phyloP scores from a whole-genome alignment of 805 yeast species.

The Saccharomycopsis fibuligera region DNA sequence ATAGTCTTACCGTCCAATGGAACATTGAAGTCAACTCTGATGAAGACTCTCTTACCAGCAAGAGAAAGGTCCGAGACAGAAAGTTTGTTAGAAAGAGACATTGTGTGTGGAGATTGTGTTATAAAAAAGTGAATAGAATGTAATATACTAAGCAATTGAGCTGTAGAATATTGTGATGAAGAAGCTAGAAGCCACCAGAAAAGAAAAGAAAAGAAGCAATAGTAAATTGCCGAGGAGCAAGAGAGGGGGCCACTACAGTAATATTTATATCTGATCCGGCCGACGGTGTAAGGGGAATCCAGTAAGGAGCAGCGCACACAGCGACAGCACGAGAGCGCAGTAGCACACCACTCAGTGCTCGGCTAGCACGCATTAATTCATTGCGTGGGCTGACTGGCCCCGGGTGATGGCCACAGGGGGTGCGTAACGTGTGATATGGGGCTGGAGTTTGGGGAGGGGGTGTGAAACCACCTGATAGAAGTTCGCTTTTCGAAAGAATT shows the following conservation, averaged over 20 bases:
- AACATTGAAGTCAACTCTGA: constrained; percentile 95
- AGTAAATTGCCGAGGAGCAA: no score
- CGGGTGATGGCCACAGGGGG: no score
- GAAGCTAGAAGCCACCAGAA: background rate
- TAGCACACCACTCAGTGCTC: background rate
- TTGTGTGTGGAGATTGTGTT: constrained; percentile 26
- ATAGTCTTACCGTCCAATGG: constrained; percentile 93
- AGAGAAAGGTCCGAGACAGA: constrained; percentile 87
- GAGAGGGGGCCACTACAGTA: no score
- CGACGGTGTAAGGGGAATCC: no score
- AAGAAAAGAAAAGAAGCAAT: background rate
- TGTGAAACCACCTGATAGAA: no score
- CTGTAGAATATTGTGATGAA: background rate
- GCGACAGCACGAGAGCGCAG: no score
- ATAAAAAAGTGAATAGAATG: background rate
- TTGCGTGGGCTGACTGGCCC: background rate
- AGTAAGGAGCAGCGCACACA: no score
- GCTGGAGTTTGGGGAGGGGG: no score
- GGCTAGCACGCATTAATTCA: background rate
- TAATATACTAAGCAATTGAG: background rate
- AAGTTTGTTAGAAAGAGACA: constrained; percentile 92
- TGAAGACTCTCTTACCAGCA: constrained; percentile 90
- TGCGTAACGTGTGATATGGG: no score
- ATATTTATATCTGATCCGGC: no score
- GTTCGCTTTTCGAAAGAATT: no score